A percentile compares a stretch with the other conserved stretches of the same genome.
These are phyloP conservation scores for Aspergillus panamensis DNA, from an alignment of 495 filamentous ascomycete genomes.

Conservation along the genomic window DNA sequence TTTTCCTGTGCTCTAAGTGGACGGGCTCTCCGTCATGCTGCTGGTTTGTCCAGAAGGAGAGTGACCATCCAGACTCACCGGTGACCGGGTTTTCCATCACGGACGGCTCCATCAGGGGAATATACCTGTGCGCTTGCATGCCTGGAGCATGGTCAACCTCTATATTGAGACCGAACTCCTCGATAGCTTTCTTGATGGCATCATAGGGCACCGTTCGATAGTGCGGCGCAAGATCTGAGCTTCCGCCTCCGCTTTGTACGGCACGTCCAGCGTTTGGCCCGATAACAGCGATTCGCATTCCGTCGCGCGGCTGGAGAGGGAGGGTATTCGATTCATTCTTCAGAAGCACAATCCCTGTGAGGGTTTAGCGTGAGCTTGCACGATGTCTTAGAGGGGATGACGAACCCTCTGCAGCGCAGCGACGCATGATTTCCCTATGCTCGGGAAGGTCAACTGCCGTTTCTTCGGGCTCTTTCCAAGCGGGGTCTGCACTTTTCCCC, in stretches of 20 bases:
- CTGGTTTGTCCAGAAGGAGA: neutral
- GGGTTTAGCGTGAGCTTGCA: neutral
- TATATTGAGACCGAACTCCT: neutral
- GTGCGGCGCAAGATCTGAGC: neutral
- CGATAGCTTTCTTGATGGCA: neutral
- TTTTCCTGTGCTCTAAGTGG: neutral
- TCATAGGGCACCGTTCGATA: neutral
- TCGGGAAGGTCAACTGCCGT: neutral
- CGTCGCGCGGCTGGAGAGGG: neutral
- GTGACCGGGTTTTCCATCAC: neutral
- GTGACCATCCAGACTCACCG: too few species aligned
- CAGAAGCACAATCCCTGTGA: slow-evolving; percentile 7
- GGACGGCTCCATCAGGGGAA: slow-evolving; percentile 1
- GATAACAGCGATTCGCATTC: neutral
- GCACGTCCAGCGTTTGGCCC: slow-evolving; percentile 1
- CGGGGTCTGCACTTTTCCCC: neutral
- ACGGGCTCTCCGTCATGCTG: neutral
- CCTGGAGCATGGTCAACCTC: neutral
- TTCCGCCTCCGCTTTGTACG: neutral
- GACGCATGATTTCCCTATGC: neutral
- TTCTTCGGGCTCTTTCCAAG: neutral
- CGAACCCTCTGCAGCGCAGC: neutral
- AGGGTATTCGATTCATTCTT: slow-evolving; percentile 1
- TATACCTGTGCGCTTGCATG: neutral
- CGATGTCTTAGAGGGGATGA: neutral